Evolutionary conservation across 1,284 basidiomycete genomes (phyloP).

Genomic region (Athelia sp.): DNA sequence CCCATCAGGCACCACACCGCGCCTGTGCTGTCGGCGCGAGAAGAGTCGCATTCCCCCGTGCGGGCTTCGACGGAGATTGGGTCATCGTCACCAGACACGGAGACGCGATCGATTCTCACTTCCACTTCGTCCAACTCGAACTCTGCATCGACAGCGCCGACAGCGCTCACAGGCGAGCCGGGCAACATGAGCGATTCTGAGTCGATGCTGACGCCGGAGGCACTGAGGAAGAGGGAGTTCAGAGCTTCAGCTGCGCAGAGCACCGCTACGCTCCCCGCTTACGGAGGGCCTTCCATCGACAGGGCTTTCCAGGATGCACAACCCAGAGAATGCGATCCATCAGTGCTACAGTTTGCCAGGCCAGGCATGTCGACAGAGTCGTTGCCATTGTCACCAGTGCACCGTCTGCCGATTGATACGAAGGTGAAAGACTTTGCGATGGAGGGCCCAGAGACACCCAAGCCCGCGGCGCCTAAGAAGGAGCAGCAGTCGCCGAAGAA

Average conservation of each 20-base stretch:
- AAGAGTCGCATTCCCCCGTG: neutral
- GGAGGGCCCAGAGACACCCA: neutral
- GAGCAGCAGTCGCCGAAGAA: neutral
- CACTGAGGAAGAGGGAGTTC: neutral
- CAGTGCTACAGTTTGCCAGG: conserved; percentile 65
- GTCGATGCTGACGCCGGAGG: neutral
- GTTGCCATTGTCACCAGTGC: conserved; percentile 31
- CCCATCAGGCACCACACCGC: neutral
- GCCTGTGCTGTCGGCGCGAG: neutral
- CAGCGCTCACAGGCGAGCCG: neutral
- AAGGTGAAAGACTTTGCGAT: neutral
- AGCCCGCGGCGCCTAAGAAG: neutral
- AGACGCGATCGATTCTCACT: neutral
- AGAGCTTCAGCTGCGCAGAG: neutral
- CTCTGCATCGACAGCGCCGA: neutral
- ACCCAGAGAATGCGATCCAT: conserved; percentile 46
- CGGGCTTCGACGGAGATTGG: neutral
- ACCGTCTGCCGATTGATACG: conserved; percentile 7
- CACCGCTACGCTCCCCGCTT: conserved; percentile 3
- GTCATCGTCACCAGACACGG: neutral
- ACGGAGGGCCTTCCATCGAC: conserved; percentile 3
- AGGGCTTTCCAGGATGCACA: conserved; percentile 23
- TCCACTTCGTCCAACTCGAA: neutral
- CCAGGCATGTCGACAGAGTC: conserved; percentile 68
- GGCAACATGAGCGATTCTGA: neutral